Evolutionary conservation across 1,139 yeast genomes (phyloP).

Genomic region (Taiozyma sp.): DNA sequence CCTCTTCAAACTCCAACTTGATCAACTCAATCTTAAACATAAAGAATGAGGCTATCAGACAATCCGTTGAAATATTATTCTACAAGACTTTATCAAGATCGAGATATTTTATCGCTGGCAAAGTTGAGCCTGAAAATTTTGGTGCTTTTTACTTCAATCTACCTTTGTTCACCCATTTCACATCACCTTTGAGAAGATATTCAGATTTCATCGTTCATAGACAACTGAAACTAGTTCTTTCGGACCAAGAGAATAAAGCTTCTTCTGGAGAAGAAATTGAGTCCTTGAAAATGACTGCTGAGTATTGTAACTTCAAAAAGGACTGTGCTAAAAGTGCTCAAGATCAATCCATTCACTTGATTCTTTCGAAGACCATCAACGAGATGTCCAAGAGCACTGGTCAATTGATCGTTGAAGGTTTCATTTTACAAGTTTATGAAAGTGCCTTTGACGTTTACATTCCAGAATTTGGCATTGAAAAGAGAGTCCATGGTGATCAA

Average conservation of each 20-base stretch:
- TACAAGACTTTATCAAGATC: conserved; percentile 83
- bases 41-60: conserved; percentile 58
- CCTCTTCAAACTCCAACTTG: conserved; percentile 67
- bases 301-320: conserved; percentile 90
- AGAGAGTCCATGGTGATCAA: conserved; percentile 97
- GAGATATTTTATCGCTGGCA: conserved; percentile 84
- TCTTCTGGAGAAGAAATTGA: conserved; percentile 47
- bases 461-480: conserved; percentile 95
- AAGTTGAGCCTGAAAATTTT: conserved; percentile 72
- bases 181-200: conserved; percentile 88
- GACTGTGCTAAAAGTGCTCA: conserved; percentile 93
- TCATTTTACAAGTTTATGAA: conserved; percentile 89
- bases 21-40: conserved; percentile 66
- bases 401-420: conserved; percentile 78
- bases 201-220: conserved; percentile 92
- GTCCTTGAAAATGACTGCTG: conserved; percentile 73
- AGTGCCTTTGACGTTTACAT: conserved; percentile 92
- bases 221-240: conserved; percentile 69
- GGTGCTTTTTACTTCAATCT: conserved; percentile 77
- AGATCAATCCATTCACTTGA: conserved; percentile 87
- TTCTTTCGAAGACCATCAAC: conserved; percentile 78
- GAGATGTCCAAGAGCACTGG: conserved; percentile 73
- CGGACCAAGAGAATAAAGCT: conserved; percentile 23
- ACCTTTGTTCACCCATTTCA: conserved; percentile 88
- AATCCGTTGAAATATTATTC: conserved; percentile 73